These are phyloP conservation scores for Ophiognomonia clavigignenti-juglandacearum DNA, from an alignment of 2,329 filamentous ascomycete species.

Conservation along the genomic window DNA sequence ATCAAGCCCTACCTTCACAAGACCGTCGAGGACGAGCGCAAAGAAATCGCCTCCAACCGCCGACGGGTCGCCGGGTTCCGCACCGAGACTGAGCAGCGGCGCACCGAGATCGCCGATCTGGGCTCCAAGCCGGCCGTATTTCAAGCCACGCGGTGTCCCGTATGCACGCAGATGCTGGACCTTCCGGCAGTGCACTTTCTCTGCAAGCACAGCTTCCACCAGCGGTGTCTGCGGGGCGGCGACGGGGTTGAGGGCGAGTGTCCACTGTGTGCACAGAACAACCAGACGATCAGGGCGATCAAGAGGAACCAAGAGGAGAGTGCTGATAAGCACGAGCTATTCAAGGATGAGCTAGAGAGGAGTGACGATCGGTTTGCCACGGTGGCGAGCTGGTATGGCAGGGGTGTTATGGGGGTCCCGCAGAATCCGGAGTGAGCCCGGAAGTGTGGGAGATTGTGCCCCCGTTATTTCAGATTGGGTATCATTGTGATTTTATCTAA, in stretches of 20 bases:
- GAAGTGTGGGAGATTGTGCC: not conserved
- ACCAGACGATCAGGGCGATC: conserved; percentile 85
- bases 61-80: conserved; percentile 80
- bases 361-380: conserved; percentile 85
- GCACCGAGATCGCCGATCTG: conserved; percentile 72
- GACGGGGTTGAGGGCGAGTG: conserved; percentile 54
- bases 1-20: conserved; percentile 87
- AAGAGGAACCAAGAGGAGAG: conserved; percentile 81
- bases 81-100: conserved; percentile 74
- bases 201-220: conserved; percentile 96
- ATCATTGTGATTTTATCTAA: conserved; percentile 10
- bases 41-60: conserved; percentile 76
- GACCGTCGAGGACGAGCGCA: conserved; percentile 83
- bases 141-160: conserved; percentile 81
- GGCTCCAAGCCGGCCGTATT: conserved; percentile 80
- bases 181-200: conserved; percentile 91
- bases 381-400: conserved; percentile 89
- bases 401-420: conserved; percentile 73
- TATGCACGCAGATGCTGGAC: conserved; percentile 74
- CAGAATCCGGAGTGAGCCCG: conserved; percentile 25
- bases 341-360: conserved; percentile 70
- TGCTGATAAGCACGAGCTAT: conserved; percentile 82
- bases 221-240: conserved; percentile 65
- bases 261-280: conserved; percentile 76
- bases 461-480: not conserved